phyloP scores from a whole-genome alignment of 148 eudicot species.

The Diospyros lotus region DNA sequence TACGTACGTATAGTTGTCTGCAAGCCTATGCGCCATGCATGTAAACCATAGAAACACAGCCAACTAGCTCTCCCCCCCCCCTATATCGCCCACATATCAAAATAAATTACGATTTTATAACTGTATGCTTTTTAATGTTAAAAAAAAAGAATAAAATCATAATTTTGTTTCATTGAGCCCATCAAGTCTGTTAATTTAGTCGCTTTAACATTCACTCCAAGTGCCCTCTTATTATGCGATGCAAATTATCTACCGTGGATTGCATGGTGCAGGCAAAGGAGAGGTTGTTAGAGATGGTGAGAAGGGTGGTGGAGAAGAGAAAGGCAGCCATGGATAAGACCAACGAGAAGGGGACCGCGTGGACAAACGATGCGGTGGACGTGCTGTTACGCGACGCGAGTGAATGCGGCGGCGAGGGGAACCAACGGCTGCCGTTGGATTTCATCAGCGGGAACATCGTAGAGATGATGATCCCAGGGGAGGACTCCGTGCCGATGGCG shows the following conservation, averaged over 20 bases:
- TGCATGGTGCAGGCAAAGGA: conserved; percentile 57
- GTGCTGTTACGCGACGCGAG: conserved; percentile 51
- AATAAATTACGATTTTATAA: no score
- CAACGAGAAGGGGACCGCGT: conserved; percentile 1
- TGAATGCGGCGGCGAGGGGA: conserved; percentile 27
- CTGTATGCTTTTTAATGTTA: no score
- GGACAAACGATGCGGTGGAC: conserved; percentile 48
- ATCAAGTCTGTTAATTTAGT: no score
- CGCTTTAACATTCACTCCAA: no score
- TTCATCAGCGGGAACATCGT: conserved; percentile 70
- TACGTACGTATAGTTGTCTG: neutral
- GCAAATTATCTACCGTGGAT: neutral
- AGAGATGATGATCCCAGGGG: conserved; percentile 98
- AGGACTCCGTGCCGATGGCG: conserved; percentile 90
- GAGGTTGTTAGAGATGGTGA: conserved; percentile 45
- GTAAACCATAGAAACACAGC: no score
- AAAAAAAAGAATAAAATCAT: no score
- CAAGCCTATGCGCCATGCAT: no score
- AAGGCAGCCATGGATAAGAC: neutral
- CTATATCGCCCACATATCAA: no score
- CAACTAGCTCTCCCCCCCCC: no score
- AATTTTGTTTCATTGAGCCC: no score
- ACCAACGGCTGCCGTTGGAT: conserved; percentile 44
- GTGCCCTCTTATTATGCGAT: no score
- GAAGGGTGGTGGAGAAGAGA: conserved; percentile 23